Percentiles rank a stretch among this genome's conserved stretches.
Conservation (phyloP, 768 basidiomycete species). For the Suillus sp. region DNA sequence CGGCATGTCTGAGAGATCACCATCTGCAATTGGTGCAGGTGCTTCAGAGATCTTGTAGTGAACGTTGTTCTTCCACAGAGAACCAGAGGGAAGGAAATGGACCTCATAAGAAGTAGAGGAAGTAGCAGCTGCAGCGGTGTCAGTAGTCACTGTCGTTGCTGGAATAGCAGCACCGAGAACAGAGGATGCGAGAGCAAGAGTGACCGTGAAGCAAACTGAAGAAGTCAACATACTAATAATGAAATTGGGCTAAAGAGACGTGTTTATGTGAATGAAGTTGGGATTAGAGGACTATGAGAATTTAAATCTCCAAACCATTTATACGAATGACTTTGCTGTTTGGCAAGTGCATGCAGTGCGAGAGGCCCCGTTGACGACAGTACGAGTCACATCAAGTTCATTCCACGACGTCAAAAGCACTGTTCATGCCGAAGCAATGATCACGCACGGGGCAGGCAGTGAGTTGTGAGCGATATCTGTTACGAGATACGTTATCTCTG, state of each 20-base stretch:
- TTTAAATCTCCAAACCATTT: not conserved
- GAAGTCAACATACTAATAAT: not conserved
- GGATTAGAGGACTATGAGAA: not conserved
- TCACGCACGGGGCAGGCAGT: not conserved
- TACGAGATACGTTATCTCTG: no score
- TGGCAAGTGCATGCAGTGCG: not conserved
- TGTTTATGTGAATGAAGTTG: not conserved
- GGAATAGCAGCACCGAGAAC: conserved; percentile 21
- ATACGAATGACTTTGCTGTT: not conserved
- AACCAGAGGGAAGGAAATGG: conserved; percentile 15
- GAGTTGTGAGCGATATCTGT: not conserved
- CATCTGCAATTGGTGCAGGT: not conserved
- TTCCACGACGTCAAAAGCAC: not conserved
- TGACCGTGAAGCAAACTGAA: not conserved
- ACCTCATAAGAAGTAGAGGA: not conserved
- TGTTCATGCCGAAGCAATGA: not conserved
- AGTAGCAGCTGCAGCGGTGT: not conserved
- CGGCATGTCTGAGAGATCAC: not conserved
- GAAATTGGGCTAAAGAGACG: not conserved
- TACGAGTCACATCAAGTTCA: not conserved
- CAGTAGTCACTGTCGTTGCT: not conserved
- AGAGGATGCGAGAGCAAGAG: conserved; percentile 17
- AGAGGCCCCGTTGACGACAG: conserved; percentile 1
- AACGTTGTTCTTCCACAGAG: conserved; percentile 24
- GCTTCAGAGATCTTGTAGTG: conserved; percentile 21